Evolutionary conservation across 2,329 filamentous ascomycete genomes (phyloP).

Genomic region (Lachnellula suecica): DNA sequence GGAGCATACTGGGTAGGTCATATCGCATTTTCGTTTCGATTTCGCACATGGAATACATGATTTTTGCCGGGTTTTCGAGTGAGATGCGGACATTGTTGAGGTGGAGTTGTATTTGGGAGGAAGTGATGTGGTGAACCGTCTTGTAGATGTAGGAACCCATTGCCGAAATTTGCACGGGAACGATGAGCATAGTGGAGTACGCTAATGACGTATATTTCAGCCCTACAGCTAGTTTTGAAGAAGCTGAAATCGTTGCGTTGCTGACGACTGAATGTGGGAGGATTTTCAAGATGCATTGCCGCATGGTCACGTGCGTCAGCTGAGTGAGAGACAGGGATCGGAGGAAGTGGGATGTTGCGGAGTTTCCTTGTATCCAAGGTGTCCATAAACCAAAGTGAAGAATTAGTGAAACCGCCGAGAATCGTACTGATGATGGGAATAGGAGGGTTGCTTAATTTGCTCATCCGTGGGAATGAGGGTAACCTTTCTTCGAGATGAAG

Average conservation of each 20-base stretch:
- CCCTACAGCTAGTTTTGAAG: not conserved
- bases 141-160: no score
- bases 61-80: constrained; percentile 10
- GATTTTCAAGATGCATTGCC: not conserved
- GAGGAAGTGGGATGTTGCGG: not conserved
- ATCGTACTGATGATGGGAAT: no score
- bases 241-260: not conserved
- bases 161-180: no score
- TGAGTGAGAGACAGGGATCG: not conserved
- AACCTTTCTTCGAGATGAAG: no score
- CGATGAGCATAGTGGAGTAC: not conserved
- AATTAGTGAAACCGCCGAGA: no score
- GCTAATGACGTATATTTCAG: not conserved
- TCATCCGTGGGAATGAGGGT: no score
- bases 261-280: not conserved
- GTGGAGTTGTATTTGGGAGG: not conserved
- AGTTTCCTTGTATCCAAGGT: not conserved
- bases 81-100: not conserved
- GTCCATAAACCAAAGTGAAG: no score
- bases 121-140: no score
- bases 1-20: constrained; percentile 7
- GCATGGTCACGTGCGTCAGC: not conserved
- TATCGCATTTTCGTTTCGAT: constrained; percentile 17
- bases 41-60: constrained; percentile 15
- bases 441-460: no score